Evolutionary conservation across 257 asterid genomes (phyloP).

Genomic region (Petunia axillaris): DNA sequence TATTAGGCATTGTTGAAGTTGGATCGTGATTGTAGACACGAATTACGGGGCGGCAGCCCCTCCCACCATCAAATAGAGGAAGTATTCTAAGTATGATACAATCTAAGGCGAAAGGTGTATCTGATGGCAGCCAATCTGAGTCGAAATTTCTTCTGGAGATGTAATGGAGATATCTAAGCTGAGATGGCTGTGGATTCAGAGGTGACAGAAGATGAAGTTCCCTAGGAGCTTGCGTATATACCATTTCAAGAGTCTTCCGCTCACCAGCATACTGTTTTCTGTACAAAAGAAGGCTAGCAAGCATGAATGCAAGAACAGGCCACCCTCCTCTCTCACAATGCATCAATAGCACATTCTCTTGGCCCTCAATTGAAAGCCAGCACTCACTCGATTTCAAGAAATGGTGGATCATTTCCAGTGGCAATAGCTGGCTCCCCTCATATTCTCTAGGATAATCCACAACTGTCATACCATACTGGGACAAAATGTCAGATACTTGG

Average conservation of each 20-base stretch:
- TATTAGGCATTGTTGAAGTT: slow-evolving; percentile 64
- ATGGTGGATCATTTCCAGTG: slow-evolving; percentile 96
- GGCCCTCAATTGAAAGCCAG: slow-evolving; percentile 98
- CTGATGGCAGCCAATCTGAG: slow-evolving; percentile 93
- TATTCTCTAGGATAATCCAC: slow-evolving; percentile 97
- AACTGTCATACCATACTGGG: slow-evolving; percentile 97
- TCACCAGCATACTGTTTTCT: slow-evolving; percentile 92
- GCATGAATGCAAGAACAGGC: slow-evolving; percentile 98
- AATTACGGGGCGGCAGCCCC: slow-evolving; percentile 86
- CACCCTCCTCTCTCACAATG: slow-evolving; percentile 99
- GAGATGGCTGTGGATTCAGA: slow-evolving; percentile 98
- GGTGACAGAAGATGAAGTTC: slow-evolving; percentile 95
- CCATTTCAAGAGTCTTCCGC: slow-evolving; percentile 97
- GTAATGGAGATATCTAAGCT: slow-evolving; percentile 96
- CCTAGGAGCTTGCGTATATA: slow-evolving; percentile 95
- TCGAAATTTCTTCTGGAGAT: slow-evolving; percentile 77
- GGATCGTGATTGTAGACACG: slow-evolving; percentile 94
- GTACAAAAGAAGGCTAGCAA: slow-evolving; percentile 96
- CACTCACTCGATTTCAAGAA: slow-evolving; percentile 97
- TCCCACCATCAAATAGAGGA: slow-evolving; percentile 76
- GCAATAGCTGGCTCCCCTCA: slow-evolving; percentile 88
- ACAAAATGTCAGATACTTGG: slow-evolving; percentile 79
- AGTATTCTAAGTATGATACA: slow-evolving; percentile 70
- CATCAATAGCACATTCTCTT: slow-evolving; percentile 93
- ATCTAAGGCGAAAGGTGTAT: slow-evolving; percentile 82